Base-by-base conservation (phyloP, 345 rosid species). In the Aegle marmelos region DNA sequence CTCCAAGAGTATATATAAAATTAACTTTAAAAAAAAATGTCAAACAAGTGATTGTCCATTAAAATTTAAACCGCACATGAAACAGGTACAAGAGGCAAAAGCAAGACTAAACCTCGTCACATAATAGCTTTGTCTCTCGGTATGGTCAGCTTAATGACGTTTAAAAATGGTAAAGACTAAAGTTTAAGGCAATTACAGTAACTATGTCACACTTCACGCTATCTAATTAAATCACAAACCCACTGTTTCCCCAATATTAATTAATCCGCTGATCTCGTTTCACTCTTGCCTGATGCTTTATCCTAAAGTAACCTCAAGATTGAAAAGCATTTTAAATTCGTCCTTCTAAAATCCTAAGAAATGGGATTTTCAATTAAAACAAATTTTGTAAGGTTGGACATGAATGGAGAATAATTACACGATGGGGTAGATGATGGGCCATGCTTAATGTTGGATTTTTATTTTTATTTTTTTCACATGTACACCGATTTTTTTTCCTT, bases 71-170 rank as follows among this genome's bases (percentile, higher is more conserved):
- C 24, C 60, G 39, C 61, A 70, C 77, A 77, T 74, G 64, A 74
- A 69, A 72, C 54, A 57, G 39, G 73, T 65, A 78, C 78, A 39
- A 41, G 75, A 56, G 73, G 53, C 53, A 68, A 79, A 67, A 61
- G 72, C 64, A 69, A 22, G 6, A 22, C 61, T 27, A 45, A 58
- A 30, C 27, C 62, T 54, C 33, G 39, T 59, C 83, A 75, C 37
- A 74, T 64, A 75, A 22, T 80, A 24, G 64, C 83, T 78, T 82
- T 66, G 83, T 80, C 72, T 65, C 56, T 36, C 31, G 59, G 71
- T 58, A 71, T 75, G 45, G 21, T 75, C 7, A 30, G 28, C 41
- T 62, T 30, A 70, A 74, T 36, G 27, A 78, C 63, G 48, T 74
- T 74, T 48, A 33, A 70, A 65, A 31, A 66, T 58, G 71, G 79